These are phyloP conservation scores for Excoecaria agallocha DNA, from an alignment of 345 rosid species.

Conservation along the genomic window DNA sequence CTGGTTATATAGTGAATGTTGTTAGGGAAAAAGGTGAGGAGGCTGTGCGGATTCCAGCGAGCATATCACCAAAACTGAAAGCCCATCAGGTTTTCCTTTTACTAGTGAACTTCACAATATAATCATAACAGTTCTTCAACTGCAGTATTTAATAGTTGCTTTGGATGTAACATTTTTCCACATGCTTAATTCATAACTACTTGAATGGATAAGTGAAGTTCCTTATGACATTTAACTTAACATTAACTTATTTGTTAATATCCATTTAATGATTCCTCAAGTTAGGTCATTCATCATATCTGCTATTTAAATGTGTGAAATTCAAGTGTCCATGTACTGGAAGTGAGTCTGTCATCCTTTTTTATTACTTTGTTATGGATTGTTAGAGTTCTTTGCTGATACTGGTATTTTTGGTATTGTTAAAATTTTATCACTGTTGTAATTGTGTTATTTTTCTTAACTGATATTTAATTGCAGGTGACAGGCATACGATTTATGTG, in stretches of 20 bases:
- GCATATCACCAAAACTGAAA: slow-evolving; percentile 87
- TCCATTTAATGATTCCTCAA: not conserved
- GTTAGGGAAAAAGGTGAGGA: slow-evolving; percentile 95
- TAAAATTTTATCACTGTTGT: not conserved
- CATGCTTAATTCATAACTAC: not conserved
- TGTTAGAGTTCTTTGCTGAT: slow-evolving; percentile 1
- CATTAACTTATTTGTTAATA: not conserved
- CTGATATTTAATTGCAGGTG: slow-evolving; percentile 50
- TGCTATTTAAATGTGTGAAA: slow-evolving; percentile 1
- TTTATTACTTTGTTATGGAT: not conserved
- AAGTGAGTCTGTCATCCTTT: not conserved
- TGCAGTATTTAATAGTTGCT: not conserved
- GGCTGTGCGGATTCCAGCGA: slow-evolving; percentile 80
- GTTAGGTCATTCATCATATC: not conserved
- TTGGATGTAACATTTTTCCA: not conserved
- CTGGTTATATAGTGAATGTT: slow-evolving; percentile 94
- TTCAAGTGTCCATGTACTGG: not conserved
- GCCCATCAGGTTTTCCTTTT: slow-evolving; percentile 76
- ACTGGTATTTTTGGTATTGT: slow-evolving; percentile 1
- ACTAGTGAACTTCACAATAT: not conserved
- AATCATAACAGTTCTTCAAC: not conserved
- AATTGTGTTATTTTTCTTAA: slow-evolving; percentile 16
- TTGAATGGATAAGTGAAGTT: not conserved
- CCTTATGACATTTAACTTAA: not conserved
- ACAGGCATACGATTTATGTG: slow-evolving; percentile 96